These are phyloP conservation scores for Flagelloscypha sp. DNA, from an alignment of 768 basidiomycete genomes.

Conservation along the genomic window DNA sequence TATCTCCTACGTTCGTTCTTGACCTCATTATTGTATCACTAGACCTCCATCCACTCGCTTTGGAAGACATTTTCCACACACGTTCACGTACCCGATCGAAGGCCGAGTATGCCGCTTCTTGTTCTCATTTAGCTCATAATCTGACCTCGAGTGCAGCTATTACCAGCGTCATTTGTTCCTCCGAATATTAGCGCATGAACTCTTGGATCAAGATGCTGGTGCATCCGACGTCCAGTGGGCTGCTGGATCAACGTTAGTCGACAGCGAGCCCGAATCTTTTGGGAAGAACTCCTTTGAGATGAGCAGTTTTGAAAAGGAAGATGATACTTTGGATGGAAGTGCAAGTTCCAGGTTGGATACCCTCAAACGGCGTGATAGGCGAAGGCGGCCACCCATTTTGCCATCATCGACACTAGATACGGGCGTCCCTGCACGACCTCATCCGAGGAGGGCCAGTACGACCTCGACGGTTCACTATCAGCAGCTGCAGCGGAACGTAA, in stretches of 20 bases:
- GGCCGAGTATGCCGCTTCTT: constrained; percentile 65
- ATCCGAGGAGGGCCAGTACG: constrained; percentile 19
- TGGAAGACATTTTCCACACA: constrained; percentile 62
- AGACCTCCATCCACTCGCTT: constrained; percentile 65
- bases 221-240: background rate
- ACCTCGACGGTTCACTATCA: too few species aligned
- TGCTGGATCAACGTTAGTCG: constrained; percentile 4
- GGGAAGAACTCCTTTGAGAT: constrained; percentile 3
- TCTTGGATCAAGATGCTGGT: constrained; percentile 26
- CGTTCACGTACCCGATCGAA: constrained; percentile 52
- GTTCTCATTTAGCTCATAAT: too few species aligned
- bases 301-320: constrained; percentile 14
- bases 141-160: too few species aligned
- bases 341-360: constrained; percentile 32
- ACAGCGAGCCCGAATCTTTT: background rate
- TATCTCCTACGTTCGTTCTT: too few species aligned
- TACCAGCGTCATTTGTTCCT: constrained; percentile 65
- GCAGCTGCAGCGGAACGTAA: constrained; percentile 10
- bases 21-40: too few species aligned
- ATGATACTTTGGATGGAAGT: constrained; percentile 19
- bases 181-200: constrained; percentile 56
- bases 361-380: constrained; percentile 19
- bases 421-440: constrained; percentile 2
- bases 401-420: background rate
- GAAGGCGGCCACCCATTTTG: constrained; percentile 5